phyloP scores from a whole-genome alignment of 2,329 filamentous ascomycete species.

The Penicillium sp. region DNA sequence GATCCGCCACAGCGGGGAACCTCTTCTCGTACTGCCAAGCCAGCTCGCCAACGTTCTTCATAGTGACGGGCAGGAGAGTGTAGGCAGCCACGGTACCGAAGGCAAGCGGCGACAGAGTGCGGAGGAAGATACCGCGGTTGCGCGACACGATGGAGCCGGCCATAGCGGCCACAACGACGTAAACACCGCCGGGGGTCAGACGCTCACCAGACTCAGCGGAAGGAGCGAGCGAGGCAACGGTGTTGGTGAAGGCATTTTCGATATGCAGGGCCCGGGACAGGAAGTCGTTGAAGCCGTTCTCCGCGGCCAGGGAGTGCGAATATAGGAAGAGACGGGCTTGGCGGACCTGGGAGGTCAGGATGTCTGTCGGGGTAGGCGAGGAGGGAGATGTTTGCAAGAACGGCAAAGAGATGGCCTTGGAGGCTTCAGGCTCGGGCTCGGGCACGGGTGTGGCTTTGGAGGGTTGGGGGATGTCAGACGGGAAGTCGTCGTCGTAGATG shows the following conservation, averaged over 20 bases:
- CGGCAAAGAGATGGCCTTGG: conserved; percentile 18
- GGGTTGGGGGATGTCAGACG: conserved; percentile 31
- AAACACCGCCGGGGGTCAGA: conserved; percentile 84
- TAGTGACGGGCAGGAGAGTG: conserved; percentile 83
- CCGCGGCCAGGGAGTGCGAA: conserved; percentile 69
- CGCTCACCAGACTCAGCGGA: conserved; percentile 82
- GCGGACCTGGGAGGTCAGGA: conserved; percentile 80
- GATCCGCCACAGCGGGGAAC: conserved; percentile 78
- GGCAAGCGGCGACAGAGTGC: conserved; percentile 72
- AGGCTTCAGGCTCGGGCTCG: conserved; percentile 8
- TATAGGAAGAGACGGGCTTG: conserved; percentile 79
- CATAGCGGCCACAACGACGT: conserved; percentile 93
- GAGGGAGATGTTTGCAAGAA: conserved; percentile 25
- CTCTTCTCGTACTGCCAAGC: conserved; percentile 91
- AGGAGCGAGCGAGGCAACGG: conserved; percentile 84
- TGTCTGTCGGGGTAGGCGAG: conserved; percentile 80
- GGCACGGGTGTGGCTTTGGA: conserved; percentile 20
- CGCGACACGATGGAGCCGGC: conserved; percentile 87
- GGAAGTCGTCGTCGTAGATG: conserved; percentile 46
- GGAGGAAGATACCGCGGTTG: conserved; percentile 81
- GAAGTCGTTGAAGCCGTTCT: conserved; percentile 79
- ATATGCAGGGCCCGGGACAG: conserved; percentile 80
- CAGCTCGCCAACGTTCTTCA: conserved; percentile 81
- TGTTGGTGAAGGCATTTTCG: conserved; percentile 87
- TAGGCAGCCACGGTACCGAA: conserved; percentile 83